Base-by-base conservation (phyloP, 2,329 filamentous ascomycete species). In the Hypomyces perniciosus region DNA sequence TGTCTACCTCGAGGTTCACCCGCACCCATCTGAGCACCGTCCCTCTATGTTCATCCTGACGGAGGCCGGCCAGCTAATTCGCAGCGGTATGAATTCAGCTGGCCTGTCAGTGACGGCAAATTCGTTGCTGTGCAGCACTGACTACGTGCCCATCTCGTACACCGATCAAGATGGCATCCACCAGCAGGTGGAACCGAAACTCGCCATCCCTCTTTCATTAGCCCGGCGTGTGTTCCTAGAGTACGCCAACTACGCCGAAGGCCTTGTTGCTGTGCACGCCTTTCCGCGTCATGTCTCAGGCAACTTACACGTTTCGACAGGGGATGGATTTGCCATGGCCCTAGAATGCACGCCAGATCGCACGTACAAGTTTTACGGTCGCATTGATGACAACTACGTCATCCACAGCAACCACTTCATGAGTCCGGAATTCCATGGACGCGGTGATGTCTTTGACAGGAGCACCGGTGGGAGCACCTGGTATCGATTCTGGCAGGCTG, bases 341-440 rank as follows among this genome's bases (percentile, higher is more conserved):
- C 40, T 66, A 8, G 63, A 66, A 50, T 39, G 60, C 8, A 57
- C 58, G 10, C 61, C 60, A n/a, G 49, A 54, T 37, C 54, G 44
- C 2, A 40, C 46, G 7, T 50, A 54, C 31, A 54, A 50, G 31
- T 38, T 50, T 8, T 54, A 58, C 33, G 51, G 53, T 27, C 26
- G 37, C 8, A 39, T 53, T 29, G 56, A 56, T 46, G 55, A 55
- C 50, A 39, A 47, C 13, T 57, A 58, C 40, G n/a, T 59, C n/a
- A 40, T 62, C 27, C 63, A 65, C 54, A 55, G 53, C 39, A 65
- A 65, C 51, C 61, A 65, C 50, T 62, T 64, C 46, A 33, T 54
- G 12, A 49, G 52, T 30, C 48, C 56, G 1, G 57, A 53, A 10
- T 61, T 61, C 28, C 38, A 43, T 4, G 28, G 40, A 10, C 58